Evolutionary conservation across 768 basidiomycete species (phyloP).

Genomic region (Xerocomus brunneocitrinus): DNA sequence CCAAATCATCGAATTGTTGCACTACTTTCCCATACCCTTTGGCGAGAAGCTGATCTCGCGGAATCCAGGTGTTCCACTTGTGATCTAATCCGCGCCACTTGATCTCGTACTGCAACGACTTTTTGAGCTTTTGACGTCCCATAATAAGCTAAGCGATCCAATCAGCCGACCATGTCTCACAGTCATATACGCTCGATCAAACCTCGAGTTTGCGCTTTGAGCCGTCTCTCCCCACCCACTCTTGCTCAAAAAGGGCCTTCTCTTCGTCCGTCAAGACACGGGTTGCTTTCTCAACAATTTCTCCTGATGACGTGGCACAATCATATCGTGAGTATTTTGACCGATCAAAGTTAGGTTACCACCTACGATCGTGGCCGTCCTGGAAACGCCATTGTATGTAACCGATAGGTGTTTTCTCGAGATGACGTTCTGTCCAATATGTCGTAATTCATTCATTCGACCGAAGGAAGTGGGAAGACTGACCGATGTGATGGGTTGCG

Average conservation of each 20-base stretch:
- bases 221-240: conserved; percentile 90
- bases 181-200: conserved; percentile 17
- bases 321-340: conserved; percentile 6
- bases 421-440: conserved; percentile 63
- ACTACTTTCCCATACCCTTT: conserved; percentile 89
- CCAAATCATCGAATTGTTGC: conserved; percentile 94
- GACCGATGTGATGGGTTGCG: conserved; percentile 93
- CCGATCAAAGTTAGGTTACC: conserved; percentile 11
- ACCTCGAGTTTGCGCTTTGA: conserved; percentile 90
- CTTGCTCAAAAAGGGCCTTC: conserved; percentile 67
- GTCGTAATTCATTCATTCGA: conserved; percentile 19
- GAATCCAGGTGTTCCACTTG: conserved; percentile 86
- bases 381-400: conserved; percentile 99
- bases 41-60: conserved; percentile 77
- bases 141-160: conserved; percentile 57
- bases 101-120: conserved; percentile 89
- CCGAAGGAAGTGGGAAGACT: conserved; percentile 16
- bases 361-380: conserved; percentile 91
- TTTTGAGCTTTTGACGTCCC: conserved; percentile 97
- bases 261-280: conserved; percentile 90
- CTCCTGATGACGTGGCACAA: conserved; percentile 45
- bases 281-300: conserved; percentile 86
- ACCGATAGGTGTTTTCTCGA: conserved; percentile 93
- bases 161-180: conserved; percentile 16
- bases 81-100: conserved; percentile 84